Base-by-base conservation (phyloP, 768 basidiomycete species). In the Lentinula lateritia region DNA sequence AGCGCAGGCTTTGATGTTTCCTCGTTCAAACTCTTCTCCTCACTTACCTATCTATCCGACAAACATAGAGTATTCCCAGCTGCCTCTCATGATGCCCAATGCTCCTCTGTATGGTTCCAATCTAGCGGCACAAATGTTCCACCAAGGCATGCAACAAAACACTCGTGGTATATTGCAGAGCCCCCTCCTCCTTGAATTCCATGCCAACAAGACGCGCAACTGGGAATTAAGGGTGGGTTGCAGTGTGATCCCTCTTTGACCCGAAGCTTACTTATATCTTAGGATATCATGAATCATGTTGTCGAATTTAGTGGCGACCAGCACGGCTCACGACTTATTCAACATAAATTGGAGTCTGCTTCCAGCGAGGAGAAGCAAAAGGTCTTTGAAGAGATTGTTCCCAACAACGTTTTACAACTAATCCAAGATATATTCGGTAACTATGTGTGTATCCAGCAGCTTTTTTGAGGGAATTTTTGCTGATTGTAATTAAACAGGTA, bases 251-350 rank as follows among this genome's bases (percentile, higher is more conserved):
- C 3, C 6, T 46, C 28, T 15, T 53, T 28, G 36, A 6, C 20
- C 10, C 5, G 39, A 34, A 15, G 13, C 23, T 20, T 9, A 20
- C 13, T 32, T 20, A 32, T 42, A 16, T 5, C 23, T 54, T 66
- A 98, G 96, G 93, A 96, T 67, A 88, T 99, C 64, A 80, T 81
- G 50, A 92, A 92, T 7, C 83, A 90, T 71, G 73, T 96, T 59
- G 88, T 92, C 43, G 96, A 98, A 72, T 99, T 99, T 71, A 89
- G 92, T 61, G 85, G 86, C 13, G 96, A 98, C 73, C 95, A 97
- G 70, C 91, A 95, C 64, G 96, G 95, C n/a, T 97, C 95, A n/a
- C 86, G 96, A 8, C 94, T 98, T 73, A 95, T 99, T 63, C 96
- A 98, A 71, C 87, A 90, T 67, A 89, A 90, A 69, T 79, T 98